phyloP scores from a whole-genome alignment of 257 asterid genomes.

The Dorcoceras hygrometricum region DNA sequence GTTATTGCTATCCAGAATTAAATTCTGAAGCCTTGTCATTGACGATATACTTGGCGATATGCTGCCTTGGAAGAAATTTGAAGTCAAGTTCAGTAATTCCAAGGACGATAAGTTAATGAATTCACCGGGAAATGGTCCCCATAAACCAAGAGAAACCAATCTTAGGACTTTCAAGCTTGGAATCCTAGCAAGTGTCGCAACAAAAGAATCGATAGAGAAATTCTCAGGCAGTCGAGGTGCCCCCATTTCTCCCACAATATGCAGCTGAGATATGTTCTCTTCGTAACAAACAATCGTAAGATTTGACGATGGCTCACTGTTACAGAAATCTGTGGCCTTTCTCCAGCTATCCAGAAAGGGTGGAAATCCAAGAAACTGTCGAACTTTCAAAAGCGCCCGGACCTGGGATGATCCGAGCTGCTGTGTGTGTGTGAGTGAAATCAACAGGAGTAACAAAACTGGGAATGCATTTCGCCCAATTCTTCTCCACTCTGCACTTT shows the following conservation, averaged over 20 bases:
- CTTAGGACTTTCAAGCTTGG: conserved; percentile 71
- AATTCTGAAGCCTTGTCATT: conserved; percentile 53
- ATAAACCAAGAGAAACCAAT: conserved; percentile 76
- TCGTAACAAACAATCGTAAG: conserved; percentile 74
- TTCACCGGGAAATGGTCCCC: conserved; percentile 63
- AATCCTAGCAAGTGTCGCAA: conserved; percentile 48
- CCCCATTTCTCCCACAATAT: conserved; percentile 48
- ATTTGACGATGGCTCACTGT: conserved; percentile 41
- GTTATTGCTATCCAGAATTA: conserved; percentile 62
- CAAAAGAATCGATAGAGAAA: conserved; percentile 67
- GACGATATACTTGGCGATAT: conserved; percentile 47
- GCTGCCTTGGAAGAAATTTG: conserved; percentile 64
- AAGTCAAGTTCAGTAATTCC: conserved; percentile 75
- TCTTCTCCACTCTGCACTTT: neutral
- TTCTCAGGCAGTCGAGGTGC: conserved; percentile 44
- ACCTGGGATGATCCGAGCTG: conserved; percentile 51
- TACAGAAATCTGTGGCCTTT: conserved; percentile 59
- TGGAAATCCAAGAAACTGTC: conserved; percentile 51
- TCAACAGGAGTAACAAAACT: conserved; percentile 28
- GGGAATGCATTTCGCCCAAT: conserved; percentile 10
- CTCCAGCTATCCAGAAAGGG: conserved; percentile 39
- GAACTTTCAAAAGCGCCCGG: conserved; percentile 48
- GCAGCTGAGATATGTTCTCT: conserved; percentile 72
- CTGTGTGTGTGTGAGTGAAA: conserved; percentile 42
- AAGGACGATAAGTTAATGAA: conserved; percentile 50